Conservation (phyloP, 345 rosid genomes). For the Eutrema japonicum region DNA sequence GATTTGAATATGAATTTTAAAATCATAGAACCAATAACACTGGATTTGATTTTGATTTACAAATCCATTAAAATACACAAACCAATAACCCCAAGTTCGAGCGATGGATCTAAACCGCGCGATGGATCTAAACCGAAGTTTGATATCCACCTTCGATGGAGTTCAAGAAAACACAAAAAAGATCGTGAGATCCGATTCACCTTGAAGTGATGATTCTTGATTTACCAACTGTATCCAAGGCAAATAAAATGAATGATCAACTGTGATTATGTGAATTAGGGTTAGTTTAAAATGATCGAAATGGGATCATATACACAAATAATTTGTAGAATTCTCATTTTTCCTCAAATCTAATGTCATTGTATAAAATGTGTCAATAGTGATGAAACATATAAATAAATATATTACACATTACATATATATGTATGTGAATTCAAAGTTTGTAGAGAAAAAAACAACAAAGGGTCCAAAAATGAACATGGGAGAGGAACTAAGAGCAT, state of each 20-base stretch:
- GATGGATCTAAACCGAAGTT: conserved; percentile 30
- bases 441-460: conserved; percentile 24
- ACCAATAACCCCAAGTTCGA: too few species aligned
- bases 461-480: conserved; percentile 24
- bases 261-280: not conserved
- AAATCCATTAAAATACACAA: too few species aligned
- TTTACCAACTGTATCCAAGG: not conserved
- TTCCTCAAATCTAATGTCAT: too few species aligned
- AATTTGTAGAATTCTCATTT: not conserved
- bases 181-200: conserved; percentile 9
- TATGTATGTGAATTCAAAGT: conserved; percentile 35
- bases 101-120: too few species aligned
- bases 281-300: not conserved
- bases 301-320: not conserved
- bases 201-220: conserved; percentile 4
- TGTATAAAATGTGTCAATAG: not conserved
- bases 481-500: conserved; percentile 25
- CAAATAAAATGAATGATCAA: conserved; percentile 3
- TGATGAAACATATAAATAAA: not conserved
- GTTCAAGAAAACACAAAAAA: conserved; percentile 24
- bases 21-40: too few species aligned
- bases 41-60: too few species aligned
- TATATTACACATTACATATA: conserved; percentile 32
- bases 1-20: too few species aligned
- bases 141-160: conserved; percentile 32